Conservation (phyloP, 306 rosid genomes). For the Medicago arabica region DNA sequence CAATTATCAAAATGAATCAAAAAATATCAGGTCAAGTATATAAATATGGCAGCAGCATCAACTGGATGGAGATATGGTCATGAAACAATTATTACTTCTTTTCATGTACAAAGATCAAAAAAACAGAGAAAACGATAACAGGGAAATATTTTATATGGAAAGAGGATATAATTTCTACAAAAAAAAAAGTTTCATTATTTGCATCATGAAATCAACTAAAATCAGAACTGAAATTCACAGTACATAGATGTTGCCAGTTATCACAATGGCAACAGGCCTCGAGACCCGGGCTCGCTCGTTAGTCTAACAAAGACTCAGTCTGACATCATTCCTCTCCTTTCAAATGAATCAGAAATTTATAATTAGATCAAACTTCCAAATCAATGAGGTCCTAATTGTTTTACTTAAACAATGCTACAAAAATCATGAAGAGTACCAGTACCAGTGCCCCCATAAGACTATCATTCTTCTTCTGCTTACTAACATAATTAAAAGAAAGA, state of each 20-base stretch:
- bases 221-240: neutral
- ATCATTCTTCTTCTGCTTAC: too few species aligned
- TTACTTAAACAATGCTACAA: constrained; percentile 10
- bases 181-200: neutral
- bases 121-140: constrained; percentile 1
- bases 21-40: constrained; percentile 32
- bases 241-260: constrained; percentile 19
- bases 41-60: constrained; percentile 9
- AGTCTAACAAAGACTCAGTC: constrained; percentile 10
- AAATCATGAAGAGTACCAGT: too few species aligned
- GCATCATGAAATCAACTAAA: constrained; percentile 16
- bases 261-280: constrained; percentile 2
- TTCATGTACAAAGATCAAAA: constrained; percentile 16
- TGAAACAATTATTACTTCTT: constrained; percentile 6
- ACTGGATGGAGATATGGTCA: constrained; percentile 14
- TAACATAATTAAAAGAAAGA: neutral
- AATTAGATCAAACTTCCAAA: constrained; percentile 2
- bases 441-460: too few species aligned
- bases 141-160: neutral
- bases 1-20: constrained; percentile 12
- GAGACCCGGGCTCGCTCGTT: neutral
- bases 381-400: neutral
- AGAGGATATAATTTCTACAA: constrained; percentile 2
- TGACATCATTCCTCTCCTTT: neutral
- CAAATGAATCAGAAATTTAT: neutral